A percentile compares a stretch with the other conserved stretches of the same genome.
Evolutionary conservation across 192 early-diverging fungal species (phyloP).

Genomic region (Spinellus fusiger): DNA sequence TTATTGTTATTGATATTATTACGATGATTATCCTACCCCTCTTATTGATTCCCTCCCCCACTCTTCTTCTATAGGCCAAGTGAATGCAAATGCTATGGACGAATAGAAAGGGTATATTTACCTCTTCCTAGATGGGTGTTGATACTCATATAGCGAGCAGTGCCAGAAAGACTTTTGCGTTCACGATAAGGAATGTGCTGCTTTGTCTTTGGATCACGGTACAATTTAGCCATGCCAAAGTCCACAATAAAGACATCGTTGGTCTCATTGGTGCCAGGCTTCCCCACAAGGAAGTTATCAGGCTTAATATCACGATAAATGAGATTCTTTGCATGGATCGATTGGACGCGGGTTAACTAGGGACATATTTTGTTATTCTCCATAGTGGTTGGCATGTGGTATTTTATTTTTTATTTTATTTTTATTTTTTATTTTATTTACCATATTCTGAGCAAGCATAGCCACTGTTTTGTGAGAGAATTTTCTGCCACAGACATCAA

Average conservation of each 20-base stretch:
- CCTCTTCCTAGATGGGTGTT: conserved; percentile 96
- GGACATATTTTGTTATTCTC: too few relatives aligned
- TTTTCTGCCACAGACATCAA: conserved; percentile 90
- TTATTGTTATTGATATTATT: background rate
- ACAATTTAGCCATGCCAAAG: conserved; percentile 99
- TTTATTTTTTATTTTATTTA: too few relatives aligned
- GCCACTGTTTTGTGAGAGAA: conserved; percentile 89
- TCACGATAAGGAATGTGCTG: conserved; percentile 98
- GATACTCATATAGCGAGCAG: conserved; percentile 97
- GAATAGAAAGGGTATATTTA: conserved; percentile 28
- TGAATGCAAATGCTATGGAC: too few relatives aligned
- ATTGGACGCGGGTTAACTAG: conserved; percentile 76
- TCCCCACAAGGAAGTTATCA: conserved; percentile 95
- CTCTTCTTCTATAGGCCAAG: background rate
- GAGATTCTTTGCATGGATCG: conserved; percentile 90
- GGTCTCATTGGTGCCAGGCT: conserved; percentile 51
- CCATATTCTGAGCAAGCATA: conserved; percentile 95
- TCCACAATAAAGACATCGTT: conserved; percentile 87
- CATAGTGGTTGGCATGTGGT: too few relatives aligned
- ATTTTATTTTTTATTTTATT: too few relatives aligned
- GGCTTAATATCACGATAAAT: conserved; percentile 99
- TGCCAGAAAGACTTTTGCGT: conserved; percentile 90
- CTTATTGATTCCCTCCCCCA: background rate
- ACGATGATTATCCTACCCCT: background rate
- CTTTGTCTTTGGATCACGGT: conserved; percentile 92